phyloP scores from a whole-genome alignment of 1,284 basidiomycete species.

The Exobasidium cylindrosporum region DNA sequence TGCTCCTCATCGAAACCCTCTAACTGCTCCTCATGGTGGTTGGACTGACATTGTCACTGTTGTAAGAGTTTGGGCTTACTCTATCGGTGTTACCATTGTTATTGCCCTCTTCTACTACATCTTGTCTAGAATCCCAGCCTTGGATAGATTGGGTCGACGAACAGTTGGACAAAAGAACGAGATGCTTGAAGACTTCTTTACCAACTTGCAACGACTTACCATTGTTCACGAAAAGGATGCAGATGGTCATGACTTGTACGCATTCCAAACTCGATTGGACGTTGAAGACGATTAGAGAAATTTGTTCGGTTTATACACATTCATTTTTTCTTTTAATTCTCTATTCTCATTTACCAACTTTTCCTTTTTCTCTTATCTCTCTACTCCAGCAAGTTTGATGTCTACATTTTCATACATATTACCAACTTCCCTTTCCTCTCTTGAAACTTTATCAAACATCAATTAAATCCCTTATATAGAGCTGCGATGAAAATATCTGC shows the following conservation, averaged over 20 bases:
- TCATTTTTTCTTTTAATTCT: background rate
- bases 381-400: too few species aligned
- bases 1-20: conserved; percentile 55
- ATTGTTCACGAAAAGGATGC: conserved; percentile 59
- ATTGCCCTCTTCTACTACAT: conserved; percentile 59
- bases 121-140: conserved; percentile 57
- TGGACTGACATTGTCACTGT: conserved; percentile 62
- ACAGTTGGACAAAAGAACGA: conserved; percentile 59
- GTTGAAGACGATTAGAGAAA: conserved; percentile 50
- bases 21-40: conserved; percentile 55
- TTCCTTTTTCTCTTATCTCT: background rate
- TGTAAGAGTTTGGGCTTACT: conserved; percentile 61
- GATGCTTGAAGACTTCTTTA: conserved; percentile 60
- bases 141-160: conserved; percentile 60
- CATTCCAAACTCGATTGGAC: conserved; percentile 53
- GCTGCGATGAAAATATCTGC: background rate
- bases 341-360: background rate
- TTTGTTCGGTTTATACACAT: too few species aligned
- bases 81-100: conserved; percentile 61
- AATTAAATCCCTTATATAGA: too few species aligned
- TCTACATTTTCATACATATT: too few species aligned
- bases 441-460: too few species aligned
- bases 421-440: background rate
- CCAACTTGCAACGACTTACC: conserved; percentile 60
- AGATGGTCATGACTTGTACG: conserved; percentile 49